phyloP scores from a whole-genome alignment of 2,329 filamentous ascomycete genomes.

The Phyllosticta citribraziliensis region DNA sequence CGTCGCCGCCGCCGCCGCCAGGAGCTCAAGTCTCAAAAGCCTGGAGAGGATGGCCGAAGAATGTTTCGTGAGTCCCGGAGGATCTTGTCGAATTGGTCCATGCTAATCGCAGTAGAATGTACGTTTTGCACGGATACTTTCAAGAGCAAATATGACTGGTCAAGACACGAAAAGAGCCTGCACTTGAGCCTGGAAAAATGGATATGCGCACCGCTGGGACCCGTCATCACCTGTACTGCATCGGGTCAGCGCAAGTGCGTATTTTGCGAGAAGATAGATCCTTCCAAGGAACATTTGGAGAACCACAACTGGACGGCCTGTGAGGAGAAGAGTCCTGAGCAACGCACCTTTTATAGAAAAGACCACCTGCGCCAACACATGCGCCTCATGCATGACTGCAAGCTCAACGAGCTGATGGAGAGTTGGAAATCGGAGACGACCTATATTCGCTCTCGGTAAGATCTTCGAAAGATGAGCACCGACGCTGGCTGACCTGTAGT shows the following conservation, averaged over 20 bases:
- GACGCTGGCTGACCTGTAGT: slow-evolving; percentile 23
- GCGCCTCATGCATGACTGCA: slow-evolving; percentile 50
- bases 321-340: slow-evolving; percentile 54
- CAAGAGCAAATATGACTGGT: slow-evolving; percentile 33
- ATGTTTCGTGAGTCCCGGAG: slow-evolving; percentile 16
- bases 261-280: slow-evolving; percentile 47
- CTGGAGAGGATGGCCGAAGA: background rate
- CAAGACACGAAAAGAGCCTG: slow-evolving; percentile 30
- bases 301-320: slow-evolving; percentile 53
- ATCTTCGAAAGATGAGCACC: background rate
- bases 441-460: slow-evolving; percentile 28
- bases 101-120: slow-evolving; percentile 21
- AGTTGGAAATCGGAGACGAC: slow-evolving; percentile 50
- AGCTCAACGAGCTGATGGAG: slow-evolving; percentile 54
- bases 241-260: slow-evolving; percentile 50
- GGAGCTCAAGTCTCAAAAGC: slow-evolving; percentile 1
- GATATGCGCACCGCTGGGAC: slow-evolving; percentile 50
- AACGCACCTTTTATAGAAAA: slow-evolving; percentile 55
- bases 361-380: slow-evolving; percentile 54
- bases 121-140: slow-evolving; percentile 31
- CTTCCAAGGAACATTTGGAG: slow-evolving; percentile 47
- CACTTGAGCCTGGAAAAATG: slow-evolving; percentile 31
- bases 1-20: slow-evolving; percentile 44
- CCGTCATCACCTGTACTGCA: slow-evolving; percentile 44
- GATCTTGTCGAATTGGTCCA: slow-evolving; percentile 2